A percentile compares a stretch with the other conserved stretches of the same genome.
These are phyloP conservation scores for Stereum hirsutum DNA, from an alignment of 1,284 basidiomycete species.

Conservation along the genomic window DNA sequence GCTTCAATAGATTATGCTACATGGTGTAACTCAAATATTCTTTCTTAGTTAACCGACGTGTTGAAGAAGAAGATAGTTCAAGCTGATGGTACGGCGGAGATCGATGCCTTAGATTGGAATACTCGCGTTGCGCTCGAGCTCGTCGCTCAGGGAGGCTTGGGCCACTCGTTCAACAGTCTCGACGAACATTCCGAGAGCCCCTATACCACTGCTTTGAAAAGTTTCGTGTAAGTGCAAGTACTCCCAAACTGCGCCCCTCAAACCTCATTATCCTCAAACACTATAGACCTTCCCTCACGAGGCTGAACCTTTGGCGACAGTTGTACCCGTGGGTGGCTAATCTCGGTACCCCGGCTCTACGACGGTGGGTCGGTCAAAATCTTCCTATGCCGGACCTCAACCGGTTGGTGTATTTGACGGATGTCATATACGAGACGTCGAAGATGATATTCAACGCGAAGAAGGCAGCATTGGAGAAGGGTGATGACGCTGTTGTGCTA, in stretches of 20 bases:
- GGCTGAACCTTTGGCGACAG: no score
- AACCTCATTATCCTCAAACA: no score
- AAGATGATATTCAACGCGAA: slow-evolving; percentile 29
- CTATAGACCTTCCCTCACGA: no score
- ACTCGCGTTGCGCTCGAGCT: slow-evolving; percentile 24
- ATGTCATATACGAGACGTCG: slow-evolving; percentile 27
- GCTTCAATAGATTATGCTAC: no score
- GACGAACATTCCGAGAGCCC: slow-evolving; percentile 17
- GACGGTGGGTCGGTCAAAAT: slow-evolving; percentile 25
- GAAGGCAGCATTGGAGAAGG: slow-evolving; percentile 24
- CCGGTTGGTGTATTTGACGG: slow-evolving; percentile 24
- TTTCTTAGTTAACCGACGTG: no score
- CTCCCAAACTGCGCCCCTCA: no score
- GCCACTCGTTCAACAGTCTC: slow-evolving; percentile 27
- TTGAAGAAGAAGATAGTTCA: no score
- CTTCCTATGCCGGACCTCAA: slow-evolving; percentile 26
- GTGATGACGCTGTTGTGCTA: slow-evolving; percentile 21
- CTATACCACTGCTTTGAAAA: slow-evolving; percentile 22
- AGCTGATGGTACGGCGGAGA: no score
- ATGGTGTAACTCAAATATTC: no score
- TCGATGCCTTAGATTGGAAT: slow-evolving; percentile 31
- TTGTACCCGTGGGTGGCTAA: slow-evolving; percentile 25
- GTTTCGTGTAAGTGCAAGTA: no score
- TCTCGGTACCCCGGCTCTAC: slow-evolving; percentile 25
- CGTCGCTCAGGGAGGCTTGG: slow-evolving; percentile 24